These are phyloP conservation scores for Kwoniella bestiolae DNA, from an alignment of 768 basidiomycete genomes.

Conservation along the genomic window DNA sequence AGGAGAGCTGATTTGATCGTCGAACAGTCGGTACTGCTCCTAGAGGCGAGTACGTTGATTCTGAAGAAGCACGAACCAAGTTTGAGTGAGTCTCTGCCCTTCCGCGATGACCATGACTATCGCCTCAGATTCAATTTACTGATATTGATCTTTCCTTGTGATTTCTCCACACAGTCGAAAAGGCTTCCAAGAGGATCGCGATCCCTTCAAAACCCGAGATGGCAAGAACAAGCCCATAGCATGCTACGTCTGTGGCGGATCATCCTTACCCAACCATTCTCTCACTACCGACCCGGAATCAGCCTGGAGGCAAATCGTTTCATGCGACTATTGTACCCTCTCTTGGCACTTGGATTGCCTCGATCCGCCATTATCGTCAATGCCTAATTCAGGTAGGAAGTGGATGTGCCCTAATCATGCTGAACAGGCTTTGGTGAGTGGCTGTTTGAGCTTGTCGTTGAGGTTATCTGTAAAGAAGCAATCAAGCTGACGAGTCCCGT, in stretches of 20 bases:
- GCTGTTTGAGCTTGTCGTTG: too few species aligned
- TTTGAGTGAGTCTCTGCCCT: conserved; percentile 69
- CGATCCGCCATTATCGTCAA: conserved; percentile 80
- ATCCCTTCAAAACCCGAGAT: conserved; percentile 83
- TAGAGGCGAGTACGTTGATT: conserved; percentile 83
- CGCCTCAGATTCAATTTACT: too few species aligned
- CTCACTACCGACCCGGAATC: conserved; percentile 49
- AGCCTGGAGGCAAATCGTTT: conserved; percentile 66
- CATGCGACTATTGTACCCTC: conserved; percentile 91
- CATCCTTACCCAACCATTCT: conserved; percentile 66
- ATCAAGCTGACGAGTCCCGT: too few species aligned
- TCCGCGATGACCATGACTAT: background rate
- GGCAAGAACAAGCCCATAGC: conserved; percentile 79
- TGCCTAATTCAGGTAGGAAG: conserved; percentile 86
- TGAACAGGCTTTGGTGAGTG: conserved; percentile 78
- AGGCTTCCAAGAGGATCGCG: conserved; percentile 87
- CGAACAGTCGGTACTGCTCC: conserved; percentile 73
- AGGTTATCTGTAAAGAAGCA: too few species aligned
- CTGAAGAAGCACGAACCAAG: conserved; percentile 75
- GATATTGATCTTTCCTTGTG: background rate
- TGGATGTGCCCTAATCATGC: conserved; percentile 99
- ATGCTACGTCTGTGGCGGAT: conserved; percentile 86
- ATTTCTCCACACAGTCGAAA: conserved; percentile 65
- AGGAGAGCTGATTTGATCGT: background rate
- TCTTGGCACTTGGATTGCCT: conserved; percentile 98